Conservation (phyloP, 352 stramenopile genomes). For the Pythium plurisporium region DNA sequence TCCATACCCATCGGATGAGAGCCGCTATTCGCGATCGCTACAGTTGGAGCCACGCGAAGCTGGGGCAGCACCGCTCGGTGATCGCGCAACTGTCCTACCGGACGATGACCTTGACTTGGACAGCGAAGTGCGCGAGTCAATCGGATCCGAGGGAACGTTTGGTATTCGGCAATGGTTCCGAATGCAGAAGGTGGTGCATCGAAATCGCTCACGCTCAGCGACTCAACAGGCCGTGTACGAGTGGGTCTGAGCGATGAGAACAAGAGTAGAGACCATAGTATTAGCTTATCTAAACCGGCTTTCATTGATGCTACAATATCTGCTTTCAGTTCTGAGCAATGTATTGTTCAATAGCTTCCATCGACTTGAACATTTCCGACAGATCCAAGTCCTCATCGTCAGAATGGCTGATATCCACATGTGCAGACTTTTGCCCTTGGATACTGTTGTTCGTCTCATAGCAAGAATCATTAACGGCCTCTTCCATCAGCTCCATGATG, state of each 20-base stretch:
- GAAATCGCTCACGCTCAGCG: slow-evolving; percentile 63
- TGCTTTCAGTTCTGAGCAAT: slow-evolving; percentile 35
- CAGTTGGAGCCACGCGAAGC: slow-evolving; percentile 70
- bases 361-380: slow-evolving; percentile 17
- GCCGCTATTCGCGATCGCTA: slow-evolving; percentile 67
- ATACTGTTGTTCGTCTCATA: neutral
- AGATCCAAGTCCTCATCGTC: slow-evolving; percentile 1
- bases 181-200: slow-evolving; percentile 80
- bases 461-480: slow-evolving; percentile 6
- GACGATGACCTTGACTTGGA: slow-evolving; percentile 68
- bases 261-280: neutral
- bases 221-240: slow-evolving; percentile 48
- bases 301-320: neutral
- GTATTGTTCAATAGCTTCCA: slow-evolving; percentile 49
- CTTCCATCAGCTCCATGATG: slow-evolving; percentile 52
- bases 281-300: neutral
- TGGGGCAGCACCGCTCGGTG: slow-evolving; percentile 53
- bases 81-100: slow-evolving; percentile 43
- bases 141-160: slow-evolving; percentile 68
- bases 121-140: slow-evolving; percentile 73
- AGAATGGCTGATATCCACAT: neutral
- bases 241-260: slow-evolving; percentile 47
- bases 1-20: slow-evolving; percentile 70
- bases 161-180: slow-evolving; percentile 79
- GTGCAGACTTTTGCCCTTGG: neutral